A percentile compares a stretch with the other conserved stretches of the same genome.
Evolutionary conservation across 1,284 basidiomycete species (phyloP).

Genomic region (Cryptococcus neoformans): DNA sequence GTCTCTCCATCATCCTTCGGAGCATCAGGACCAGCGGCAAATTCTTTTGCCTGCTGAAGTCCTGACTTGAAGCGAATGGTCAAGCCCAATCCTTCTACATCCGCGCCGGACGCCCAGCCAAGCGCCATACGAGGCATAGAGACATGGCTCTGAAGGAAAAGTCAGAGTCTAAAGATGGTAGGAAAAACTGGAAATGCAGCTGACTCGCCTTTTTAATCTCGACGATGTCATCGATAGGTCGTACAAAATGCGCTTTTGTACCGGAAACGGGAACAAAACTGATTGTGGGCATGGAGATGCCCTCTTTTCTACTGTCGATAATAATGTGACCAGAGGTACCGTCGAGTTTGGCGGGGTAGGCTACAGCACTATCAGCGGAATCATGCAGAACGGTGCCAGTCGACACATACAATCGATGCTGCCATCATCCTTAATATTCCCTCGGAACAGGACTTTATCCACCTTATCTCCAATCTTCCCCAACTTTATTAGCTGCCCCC

Average conservation of each 20-base stretch:
- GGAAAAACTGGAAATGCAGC: not conserved
- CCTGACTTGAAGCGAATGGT: slow-evolving; percentile 39
- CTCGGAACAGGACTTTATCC: slow-evolving; percentile 44
- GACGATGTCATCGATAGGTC: slow-evolving; percentile 47
- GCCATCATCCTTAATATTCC: slow-evolving; percentile 40
- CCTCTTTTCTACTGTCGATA: slow-evolving; percentile 32
- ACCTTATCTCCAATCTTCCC: slow-evolving; percentile 44
- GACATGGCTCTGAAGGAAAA: slow-evolving; percentile 29
- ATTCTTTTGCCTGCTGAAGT: slow-evolving; percentile 21
- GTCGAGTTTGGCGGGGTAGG: slow-evolving; percentile 46
- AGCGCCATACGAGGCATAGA: slow-evolving; percentile 48
- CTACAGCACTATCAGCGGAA: slow-evolving; percentile 15
- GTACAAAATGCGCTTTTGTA: slow-evolving; percentile 29
- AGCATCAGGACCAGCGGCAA: slow-evolving; percentile 5
- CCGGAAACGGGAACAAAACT: slow-evolving; percentile 39
- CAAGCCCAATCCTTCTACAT: slow-evolving; percentile 48
- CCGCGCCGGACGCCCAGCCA: slow-evolving; percentile 48
- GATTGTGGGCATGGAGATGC: slow-evolving; percentile 26
- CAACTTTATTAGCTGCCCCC: slow-evolving; percentile 8
- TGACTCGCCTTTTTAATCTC: slow-evolving; percentile 50
- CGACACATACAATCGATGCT: slow-evolving; percentile 27
- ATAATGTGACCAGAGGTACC: slow-evolving; percentile 46
- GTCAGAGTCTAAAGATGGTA: not conserved
- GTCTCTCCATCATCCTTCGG: slow-evolving; percentile 32
- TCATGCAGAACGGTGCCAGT: not conserved